phyloP scores from a whole-genome alignment of 2,329 filamentous ascomycete genomes.

The Neoscytalidium dimidiatum region DNA sequence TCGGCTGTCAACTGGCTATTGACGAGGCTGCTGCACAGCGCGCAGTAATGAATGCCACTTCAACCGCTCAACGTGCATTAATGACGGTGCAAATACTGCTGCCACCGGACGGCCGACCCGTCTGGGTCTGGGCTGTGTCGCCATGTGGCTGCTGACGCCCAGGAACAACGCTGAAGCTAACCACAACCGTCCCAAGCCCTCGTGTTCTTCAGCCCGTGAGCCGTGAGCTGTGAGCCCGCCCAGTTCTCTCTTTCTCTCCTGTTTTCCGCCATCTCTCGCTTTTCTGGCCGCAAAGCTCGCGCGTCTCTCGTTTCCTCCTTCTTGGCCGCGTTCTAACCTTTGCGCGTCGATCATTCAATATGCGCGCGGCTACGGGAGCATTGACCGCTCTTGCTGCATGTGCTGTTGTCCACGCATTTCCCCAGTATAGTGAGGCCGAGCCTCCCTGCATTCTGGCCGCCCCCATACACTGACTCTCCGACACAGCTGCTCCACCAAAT shows the following conservation, averaged over 20 bases:
- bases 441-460: no score
- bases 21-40: background rate
- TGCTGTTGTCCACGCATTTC: background rate
- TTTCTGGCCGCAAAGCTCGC: background rate
- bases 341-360: background rate
- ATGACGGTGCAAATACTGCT: no score
- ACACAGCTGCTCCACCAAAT: background rate
- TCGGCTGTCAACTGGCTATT: background rate
- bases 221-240: background rate
- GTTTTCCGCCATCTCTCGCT: background rate
- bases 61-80: no score
- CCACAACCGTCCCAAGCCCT: background rate
- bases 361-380: background rate
- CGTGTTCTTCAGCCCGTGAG: background rate
- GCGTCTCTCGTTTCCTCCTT: background rate
- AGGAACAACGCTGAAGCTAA: background rate
- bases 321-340: background rate
- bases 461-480: background rate
- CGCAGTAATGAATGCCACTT: no score
- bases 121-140: background rate
- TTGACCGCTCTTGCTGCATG: background rate
- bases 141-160: slow-evolving; percentile 6
- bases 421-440: slow-evolving; percentile 7
- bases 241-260: background rate
- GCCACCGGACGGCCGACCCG: no score